These are phyloP conservation scores for Pelargonium hybrid DNA, from an alignment of 441 rosid genomes.

Conservation along the genomic window DNA sequence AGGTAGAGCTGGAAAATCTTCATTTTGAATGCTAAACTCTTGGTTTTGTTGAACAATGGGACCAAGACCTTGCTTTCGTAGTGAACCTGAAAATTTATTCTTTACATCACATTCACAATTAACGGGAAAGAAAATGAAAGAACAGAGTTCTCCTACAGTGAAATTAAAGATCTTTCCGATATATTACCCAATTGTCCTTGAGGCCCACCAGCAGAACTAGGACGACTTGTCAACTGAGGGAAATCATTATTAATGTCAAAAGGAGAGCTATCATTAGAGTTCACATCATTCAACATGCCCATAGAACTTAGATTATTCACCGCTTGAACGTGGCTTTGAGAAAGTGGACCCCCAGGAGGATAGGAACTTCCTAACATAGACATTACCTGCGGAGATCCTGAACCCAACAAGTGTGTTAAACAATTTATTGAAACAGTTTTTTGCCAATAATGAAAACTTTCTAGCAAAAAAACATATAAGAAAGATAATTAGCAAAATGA, in stretches of 20 bases:
- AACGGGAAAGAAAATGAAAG: neutral
- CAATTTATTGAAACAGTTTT: neutral
- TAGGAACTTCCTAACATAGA: conserved; percentile 74
- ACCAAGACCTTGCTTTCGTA: conserved; percentile 79
- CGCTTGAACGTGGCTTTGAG: conserved; percentile 78
- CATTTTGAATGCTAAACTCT: conserved; percentile 97
- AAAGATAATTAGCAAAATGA: neutral
- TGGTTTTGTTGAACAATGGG: conserved; percentile 94
- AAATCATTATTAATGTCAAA: conserved; percentile 90
- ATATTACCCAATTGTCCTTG: conserved; percentile 84
- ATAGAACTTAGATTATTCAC: conserved; percentile 74
- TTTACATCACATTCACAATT: conserved; percentile 18
- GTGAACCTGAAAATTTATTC: conserved; percentile 46
- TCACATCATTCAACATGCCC: conserved; percentile 83
- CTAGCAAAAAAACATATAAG: neutral
- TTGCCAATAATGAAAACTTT: neutral
- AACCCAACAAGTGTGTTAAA: conserved; percentile 19
- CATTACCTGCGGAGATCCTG: conserved; percentile 87
- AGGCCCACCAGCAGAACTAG: conserved; percentile 86
- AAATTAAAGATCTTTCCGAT: conserved; percentile 9
- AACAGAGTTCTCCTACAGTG: conserved; percentile 13
- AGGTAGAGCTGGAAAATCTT: conserved; percentile 90
- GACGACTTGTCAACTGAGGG: conserved; percentile 83
- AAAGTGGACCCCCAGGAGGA: conserved; percentile 71
- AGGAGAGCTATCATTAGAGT: conserved; percentile 67